These are phyloP conservation scores for Adansonia grandidieri DNA, from an alignment of 441 rosid species.

Conservation along the genomic window DNA sequence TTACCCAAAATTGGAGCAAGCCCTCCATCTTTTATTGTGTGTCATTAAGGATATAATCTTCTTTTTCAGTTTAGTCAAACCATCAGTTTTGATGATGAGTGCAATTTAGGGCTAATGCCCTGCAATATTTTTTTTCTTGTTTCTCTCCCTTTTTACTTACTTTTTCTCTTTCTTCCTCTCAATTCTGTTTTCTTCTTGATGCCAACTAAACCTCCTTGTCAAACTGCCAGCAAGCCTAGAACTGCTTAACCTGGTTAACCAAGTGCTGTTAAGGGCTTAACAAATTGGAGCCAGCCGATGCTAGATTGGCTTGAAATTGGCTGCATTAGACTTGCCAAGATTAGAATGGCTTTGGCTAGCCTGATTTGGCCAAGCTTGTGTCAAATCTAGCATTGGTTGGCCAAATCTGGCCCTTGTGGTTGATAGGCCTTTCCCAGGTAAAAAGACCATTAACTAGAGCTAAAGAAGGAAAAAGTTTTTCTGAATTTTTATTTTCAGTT, in stretches of 20 bases:
- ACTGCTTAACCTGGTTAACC: not conserved
- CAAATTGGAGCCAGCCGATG: not conserved
- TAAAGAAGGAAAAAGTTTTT: too few species aligned
- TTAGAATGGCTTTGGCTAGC: not conserved
- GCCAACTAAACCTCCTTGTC: too few species aligned
- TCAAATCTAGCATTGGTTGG: too few species aligned
- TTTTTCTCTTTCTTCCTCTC: not conserved
- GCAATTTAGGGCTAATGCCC: not conserved
- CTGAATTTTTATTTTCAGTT: too few species aligned
- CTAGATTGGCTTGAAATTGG: slow-evolving; percentile 4
- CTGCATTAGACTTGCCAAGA: slow-evolving; percentile 3
- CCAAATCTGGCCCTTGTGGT: too few species aligned
- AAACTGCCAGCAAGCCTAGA: too few species aligned
- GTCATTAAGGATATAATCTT: not conserved
- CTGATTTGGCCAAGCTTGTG: too few species aligned
- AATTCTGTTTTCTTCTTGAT: too few species aligned
- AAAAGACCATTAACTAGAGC: too few species aligned
- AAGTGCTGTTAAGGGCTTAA: slow-evolving; percentile 1
- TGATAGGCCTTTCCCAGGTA: too few species aligned
- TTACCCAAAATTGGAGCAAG: not conserved
- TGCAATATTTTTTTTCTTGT: not conserved
- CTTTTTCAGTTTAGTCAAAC: not conserved
- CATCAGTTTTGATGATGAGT: not conserved
- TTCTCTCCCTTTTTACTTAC: not conserved
- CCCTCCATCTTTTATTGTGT: not conserved